A percentile compares a stretch with the other conserved stretches of the same genome.
Evolutionary conservation across 2,329 filamentous ascomycete species (phyloP).

Genomic region (Ophiostoma perfectum): DNA sequence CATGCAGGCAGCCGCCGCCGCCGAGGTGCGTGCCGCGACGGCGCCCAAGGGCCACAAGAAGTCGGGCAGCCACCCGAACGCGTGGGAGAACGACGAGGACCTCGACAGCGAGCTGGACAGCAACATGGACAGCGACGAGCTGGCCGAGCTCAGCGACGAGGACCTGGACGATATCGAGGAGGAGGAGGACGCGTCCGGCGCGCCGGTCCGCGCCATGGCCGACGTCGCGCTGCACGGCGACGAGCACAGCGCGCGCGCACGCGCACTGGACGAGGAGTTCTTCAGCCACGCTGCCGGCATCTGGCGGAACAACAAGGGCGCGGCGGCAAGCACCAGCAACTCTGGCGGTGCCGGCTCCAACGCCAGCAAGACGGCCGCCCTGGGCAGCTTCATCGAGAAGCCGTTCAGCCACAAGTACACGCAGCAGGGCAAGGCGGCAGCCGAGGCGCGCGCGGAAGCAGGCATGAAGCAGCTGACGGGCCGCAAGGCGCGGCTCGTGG

Average conservation of each 20-base stretch:
- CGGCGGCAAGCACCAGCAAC: not conserved
- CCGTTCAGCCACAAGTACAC: slow-evolving; percentile 90
- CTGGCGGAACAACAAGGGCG: slow-evolving; percentile 9
- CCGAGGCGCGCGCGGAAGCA: slow-evolving; percentile 23
- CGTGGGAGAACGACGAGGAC: slow-evolving; percentile 5
- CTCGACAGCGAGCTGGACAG: not conserved
- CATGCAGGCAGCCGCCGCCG: slow-evolving; percentile 44
- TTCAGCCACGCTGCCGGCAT: slow-evolving; percentile 52
- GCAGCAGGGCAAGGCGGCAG: slow-evolving; percentile 58
- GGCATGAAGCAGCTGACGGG: slow-evolving; percentile 64
- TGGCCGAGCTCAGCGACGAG: slow-evolving; percentile 18
- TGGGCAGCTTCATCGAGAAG: slow-evolving; percentile 50
- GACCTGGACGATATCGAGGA: not conserved
- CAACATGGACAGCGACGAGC: slow-evolving; percentile 13
- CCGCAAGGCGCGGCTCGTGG: slow-evolving; percentile 73
- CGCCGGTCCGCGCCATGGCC: slow-evolving; percentile 36
- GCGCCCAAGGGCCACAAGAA: not conserved
- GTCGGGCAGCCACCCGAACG: slow-evolving; percentile 11
- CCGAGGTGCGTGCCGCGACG: slow-evolving; percentile 7
- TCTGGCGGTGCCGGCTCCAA: slow-evolving; percentile 39
- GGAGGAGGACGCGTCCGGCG: not conserved
- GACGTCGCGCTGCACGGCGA: slow-evolving; percentile 44
- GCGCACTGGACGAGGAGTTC: slow-evolving; percentile 79
- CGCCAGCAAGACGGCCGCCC: slow-evolving; percentile 38
- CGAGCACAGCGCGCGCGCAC: slow-evolving; percentile 57